Conservation (phyloP, 139 green algal genomes). For the Coelastrella sp. region DNA sequence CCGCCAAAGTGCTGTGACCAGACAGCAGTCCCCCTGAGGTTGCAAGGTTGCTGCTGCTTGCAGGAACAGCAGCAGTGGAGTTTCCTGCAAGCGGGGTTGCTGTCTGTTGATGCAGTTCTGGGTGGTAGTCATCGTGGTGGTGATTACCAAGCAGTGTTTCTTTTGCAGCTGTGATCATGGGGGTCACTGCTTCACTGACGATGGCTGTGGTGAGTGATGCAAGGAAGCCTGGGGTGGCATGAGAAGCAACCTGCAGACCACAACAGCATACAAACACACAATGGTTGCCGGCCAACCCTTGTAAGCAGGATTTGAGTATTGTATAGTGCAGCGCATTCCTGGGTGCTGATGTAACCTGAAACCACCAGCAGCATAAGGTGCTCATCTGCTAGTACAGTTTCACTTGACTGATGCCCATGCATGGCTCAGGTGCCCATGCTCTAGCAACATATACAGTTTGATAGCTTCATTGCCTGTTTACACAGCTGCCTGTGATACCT, state of each 20-base stretch:
- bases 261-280: not conserved
- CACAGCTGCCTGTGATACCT: no score
- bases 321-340: no score
- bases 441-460: no score
- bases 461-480: no score
- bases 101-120: not conserved
- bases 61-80: not conserved
- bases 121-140: not conserved
- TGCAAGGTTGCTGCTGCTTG: not conserved
- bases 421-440: no score
- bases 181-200: not conserved
- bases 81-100: not conserved
- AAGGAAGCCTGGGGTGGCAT: not conserved
- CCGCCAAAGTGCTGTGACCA: no score
- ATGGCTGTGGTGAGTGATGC: not conserved
- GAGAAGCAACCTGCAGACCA: slow-evolving; percentile 6
- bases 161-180: not conserved
- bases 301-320: not conserved
- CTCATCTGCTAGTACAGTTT: no score
- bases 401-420: no score
- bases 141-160: not conserved
- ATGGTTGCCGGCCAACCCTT: no score
- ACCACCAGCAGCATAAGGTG: no score
- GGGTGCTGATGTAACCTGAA: no score
- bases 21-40: not conserved